These are phyloP conservation scores for Cystobasidiaceae sp. DNA, from an alignment of 1,284 basidiomycete species.

Conservation along the genomic window DNA sequence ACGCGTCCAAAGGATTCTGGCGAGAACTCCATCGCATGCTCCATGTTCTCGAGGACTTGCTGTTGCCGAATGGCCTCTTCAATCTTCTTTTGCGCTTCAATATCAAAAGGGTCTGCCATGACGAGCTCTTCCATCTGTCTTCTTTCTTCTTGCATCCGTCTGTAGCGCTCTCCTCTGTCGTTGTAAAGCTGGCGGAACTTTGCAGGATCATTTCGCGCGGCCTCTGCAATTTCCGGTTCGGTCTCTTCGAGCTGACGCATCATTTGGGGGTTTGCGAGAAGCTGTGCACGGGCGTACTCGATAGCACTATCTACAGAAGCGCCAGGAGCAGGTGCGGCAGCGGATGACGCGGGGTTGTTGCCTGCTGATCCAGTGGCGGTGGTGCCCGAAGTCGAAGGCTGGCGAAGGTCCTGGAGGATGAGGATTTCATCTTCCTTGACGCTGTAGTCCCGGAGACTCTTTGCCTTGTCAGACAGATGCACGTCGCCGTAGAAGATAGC, in stretches of 20 bases:
- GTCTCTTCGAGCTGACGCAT: conserved; percentile 70
- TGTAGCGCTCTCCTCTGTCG: conserved; percentile 13
- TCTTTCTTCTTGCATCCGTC: conserved; percentile 33
- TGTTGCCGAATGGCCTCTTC: conserved; percentile 90
- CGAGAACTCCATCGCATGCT: conserved; percentile 67
- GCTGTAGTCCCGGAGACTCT: conserved; percentile 61
- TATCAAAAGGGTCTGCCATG: conserved; percentile 77
- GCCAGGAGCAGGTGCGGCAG: not conserved
- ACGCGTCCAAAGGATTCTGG: conserved; percentile 93
- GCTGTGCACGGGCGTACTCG: conserved; percentile 82
- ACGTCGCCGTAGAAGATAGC: conserved; percentile 61
- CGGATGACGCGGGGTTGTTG: not conserved
- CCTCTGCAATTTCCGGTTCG: conserved; percentile 71
- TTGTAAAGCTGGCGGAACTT: conserved; percentile 63
- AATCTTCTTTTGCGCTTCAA: conserved; percentile 83
- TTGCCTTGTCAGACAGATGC: conserved; percentile 60
- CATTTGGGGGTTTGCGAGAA: conserved; percentile 73
- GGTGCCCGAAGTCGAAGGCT: conserved; percentile 4
- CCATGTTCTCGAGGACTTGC: conserved; percentile 82
- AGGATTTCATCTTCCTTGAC: conserved; percentile 63
- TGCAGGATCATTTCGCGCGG: conserved; percentile 61
- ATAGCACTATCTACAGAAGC: conserved; percentile 52
- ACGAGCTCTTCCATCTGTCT: conserved; percentile 39
- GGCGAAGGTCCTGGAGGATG: conserved; percentile 47
- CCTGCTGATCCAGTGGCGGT: not conserved